Conservation (phyloP, 305 asterid species). For the Coffea humblotiana region DNA sequence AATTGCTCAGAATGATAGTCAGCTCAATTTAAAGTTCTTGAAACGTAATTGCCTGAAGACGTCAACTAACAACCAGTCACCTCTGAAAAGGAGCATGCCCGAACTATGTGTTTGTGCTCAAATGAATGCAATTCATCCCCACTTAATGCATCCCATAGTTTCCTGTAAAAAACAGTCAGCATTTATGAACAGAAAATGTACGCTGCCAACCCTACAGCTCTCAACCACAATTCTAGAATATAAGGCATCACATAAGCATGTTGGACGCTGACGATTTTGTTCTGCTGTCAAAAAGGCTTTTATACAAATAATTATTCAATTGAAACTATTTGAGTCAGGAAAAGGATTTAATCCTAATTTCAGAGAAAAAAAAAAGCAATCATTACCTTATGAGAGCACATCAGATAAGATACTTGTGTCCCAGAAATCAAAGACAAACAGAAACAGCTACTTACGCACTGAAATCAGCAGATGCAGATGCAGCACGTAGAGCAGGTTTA, state of each 20-base stretch:
- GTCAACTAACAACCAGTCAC: constrained; percentile 30
- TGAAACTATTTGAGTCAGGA: neutral
- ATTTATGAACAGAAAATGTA: neutral
- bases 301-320: neutral
- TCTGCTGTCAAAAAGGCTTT: neutral
- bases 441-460: constrained; percentile 61
- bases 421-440: neutral
- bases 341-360: neutral
- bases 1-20: neutral
- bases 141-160: constrained; percentile 92
- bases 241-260: neutral
- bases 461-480: constrained; percentile 97
- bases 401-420: neutral
- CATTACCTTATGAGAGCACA: neutral
- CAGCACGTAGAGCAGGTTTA: constrained; percentile 84
- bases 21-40: neutral
- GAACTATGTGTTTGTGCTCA: constrained; percentile 97
- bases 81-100: constrained; percentile 95
- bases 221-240: neutral
- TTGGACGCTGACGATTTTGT: neutral
- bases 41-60: neutral
- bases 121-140: constrained; percentile 91
- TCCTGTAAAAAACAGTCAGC: constrained; percentile 50
- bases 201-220: neutral
- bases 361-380: neutral